These are phyloP conservation scores for Termitomyces sp. DNA, from an alignment of 768 basidiomycete species.

Conservation along the genomic window DNA sequence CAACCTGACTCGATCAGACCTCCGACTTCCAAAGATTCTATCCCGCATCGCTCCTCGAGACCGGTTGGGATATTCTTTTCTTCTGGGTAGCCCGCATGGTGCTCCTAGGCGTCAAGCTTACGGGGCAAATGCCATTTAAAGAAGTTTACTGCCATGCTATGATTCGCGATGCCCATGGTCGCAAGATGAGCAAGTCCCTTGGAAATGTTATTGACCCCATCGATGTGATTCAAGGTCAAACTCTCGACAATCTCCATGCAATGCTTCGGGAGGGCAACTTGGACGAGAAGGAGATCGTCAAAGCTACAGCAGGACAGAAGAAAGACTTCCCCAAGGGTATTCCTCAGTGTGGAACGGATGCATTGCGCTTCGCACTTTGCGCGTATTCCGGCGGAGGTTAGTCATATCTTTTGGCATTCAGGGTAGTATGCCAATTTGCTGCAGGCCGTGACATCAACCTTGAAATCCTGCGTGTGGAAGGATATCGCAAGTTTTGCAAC, in stretches of 20 bases:
- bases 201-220: constrained; percentile 98
- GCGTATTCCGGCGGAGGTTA: constrained; percentile 88
- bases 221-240: constrained; percentile 85
- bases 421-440: background rate
- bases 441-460: constrained; percentile 94
- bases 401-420: background rate
- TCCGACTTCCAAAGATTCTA: constrained; percentile 77
- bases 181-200: constrained; percentile 98
- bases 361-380: constrained; percentile 90
- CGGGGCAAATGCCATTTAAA: constrained; percentile 86
- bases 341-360: constrained; percentile 97
- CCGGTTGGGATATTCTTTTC: constrained; percentile 99
- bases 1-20: constrained; percentile 40
- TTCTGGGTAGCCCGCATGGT: constrained; percentile 99
- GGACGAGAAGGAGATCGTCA: constrained; percentile 86
- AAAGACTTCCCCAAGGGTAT: constrained; percentile 99
- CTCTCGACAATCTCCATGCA: constrained; percentile 74
- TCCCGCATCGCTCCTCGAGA: constrained; percentile 88
- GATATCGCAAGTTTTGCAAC: constrained; percentile 99
- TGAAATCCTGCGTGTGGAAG: constrained; percentile 93
- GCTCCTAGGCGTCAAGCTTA: constrained; percentile 83
- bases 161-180: constrained; percentile 97
- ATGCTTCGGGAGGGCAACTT: constrained; percentile 90
- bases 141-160: constrained; percentile 98
- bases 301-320: constrained; percentile 94